phyloP scores from a whole-genome alignment of 257 asterid genomes.

The Solanum gracilifrons region DNA sequence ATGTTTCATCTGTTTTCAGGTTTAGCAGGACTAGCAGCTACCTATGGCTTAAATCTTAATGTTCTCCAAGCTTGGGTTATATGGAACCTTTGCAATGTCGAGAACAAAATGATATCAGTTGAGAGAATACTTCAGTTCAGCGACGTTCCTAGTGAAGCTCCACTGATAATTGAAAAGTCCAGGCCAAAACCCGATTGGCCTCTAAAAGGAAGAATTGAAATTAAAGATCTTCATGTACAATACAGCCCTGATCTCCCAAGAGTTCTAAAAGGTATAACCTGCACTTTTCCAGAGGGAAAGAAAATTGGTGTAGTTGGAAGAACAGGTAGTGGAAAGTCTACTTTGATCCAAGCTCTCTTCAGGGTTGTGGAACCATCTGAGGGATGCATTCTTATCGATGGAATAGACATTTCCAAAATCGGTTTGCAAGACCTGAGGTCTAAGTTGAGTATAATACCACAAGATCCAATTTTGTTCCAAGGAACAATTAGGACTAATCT shows the following conservation, averaged over 20 bases:
- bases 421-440: conserved; percentile 78
- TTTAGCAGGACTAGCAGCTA: conserved; percentile 79
- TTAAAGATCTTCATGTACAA: conserved; percentile 54
- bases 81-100: conserved; percentile 86
- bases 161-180: conserved; percentile 38
- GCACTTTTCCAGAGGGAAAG: conserved; percentile 49
- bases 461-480: conserved; percentile 75
- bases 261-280: conserved; percentile 65
- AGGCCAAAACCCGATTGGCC: conserved; percentile 62
- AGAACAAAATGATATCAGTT: conserved; percentile 77
- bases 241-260: conserved; percentile 58
- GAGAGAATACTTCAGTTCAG: conserved; percentile 72
- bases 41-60: conserved; percentile 65
- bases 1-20: conserved; percentile 28
- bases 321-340: conserved; percentile 87
- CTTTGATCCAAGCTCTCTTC: conserved; percentile 77
- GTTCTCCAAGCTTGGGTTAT: conserved; percentile 88
- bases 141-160: conserved; percentile 57
- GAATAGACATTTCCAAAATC: conserved; percentile 45
- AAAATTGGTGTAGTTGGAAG: conserved; percentile 74
- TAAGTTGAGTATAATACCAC: conserved; percentile 64
- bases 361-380: conserved; percentile 62
- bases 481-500: conserved; percentile 71
- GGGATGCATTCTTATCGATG: conserved; percentile 58
- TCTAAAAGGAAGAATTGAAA: conserved; percentile 39